Evolutionary conservation across 306 rosid genomes (phyloP), one percentile per base, ranked within the genome.

Genomic region (Canavalia gladiata): DNA sequence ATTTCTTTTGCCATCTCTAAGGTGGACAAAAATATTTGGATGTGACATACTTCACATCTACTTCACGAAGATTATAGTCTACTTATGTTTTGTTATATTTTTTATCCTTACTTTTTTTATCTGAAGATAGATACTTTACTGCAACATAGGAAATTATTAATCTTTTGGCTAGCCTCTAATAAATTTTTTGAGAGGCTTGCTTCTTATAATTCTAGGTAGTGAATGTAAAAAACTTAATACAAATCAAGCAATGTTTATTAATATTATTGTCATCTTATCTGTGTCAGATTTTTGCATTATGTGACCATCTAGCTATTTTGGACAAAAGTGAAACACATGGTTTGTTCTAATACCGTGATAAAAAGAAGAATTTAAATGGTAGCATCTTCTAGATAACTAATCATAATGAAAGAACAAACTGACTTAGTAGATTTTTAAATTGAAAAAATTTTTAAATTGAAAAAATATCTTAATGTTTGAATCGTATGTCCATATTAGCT

Each of bases 141-240:
- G 98, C 89, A 94, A 94, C 87, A 94, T 92, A 56, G 98, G 97
- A 86, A 92, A 94, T 83, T 97, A 97, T 56, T 97, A 94, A 83
- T 91, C 98, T 83, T 97, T 94, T 76, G 94, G 97, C 31, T 97
- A 94, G 92, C 87, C 80, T 77, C 97, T 94, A 29, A 87, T 92
- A 35, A 50, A 94, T 4, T 93, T 87, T 87, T 95, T 95, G 97
- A 51, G 99, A 95, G 99, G 99, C 93, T 80, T 76, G 89, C 84
- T 83, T 83, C 34, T 56, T 78, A 11, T 84, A 50, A 67, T 56
- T 76, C 46, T 81, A 28, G 73, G 57, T 30, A 6, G 65, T 86
- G 51, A 69, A 74, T 68, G 41, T 62, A 54, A 4, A 39, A 34
- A 33, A 2, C 13, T 56, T 79, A 41, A 12, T 77, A 43, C 50